Evolutionary conservation across 192 early-diverging fungal species (phyloP).

Genomic region (Backusella luteola): DNA sequence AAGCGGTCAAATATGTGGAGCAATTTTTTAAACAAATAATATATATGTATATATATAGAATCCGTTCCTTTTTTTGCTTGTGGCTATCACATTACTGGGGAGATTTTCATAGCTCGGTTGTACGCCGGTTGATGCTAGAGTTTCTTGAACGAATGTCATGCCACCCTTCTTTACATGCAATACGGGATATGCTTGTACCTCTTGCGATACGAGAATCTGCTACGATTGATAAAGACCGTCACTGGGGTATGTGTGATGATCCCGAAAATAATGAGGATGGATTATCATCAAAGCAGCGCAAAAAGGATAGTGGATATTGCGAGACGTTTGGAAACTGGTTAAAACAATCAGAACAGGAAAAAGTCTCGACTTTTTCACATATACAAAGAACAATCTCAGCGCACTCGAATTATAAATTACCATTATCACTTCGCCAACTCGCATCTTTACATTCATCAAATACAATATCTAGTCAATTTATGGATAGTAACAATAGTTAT

Average conservation of each 20-base stretch:
- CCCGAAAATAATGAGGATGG: not conserved
- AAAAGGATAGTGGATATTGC: constrained; percentile 30
- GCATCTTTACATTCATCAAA: not conserved
- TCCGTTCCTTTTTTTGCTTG: constrained; percentile 26
- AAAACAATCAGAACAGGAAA: not conserved
- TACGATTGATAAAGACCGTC: constrained; percentile 15
- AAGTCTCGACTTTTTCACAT: too few species aligned
- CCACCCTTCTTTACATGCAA: constrained; percentile 14
- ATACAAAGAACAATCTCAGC: not conserved
- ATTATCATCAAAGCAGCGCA: not conserved
- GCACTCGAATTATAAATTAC: not conserved
- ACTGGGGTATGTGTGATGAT: constrained; percentile 20
- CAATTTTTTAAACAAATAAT: not conserved
- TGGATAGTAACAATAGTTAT: not conserved
- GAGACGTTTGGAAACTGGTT: not conserved
- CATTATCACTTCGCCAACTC: constrained; percentile 4
- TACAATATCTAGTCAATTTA: not conserved
- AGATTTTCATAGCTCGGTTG: constrained; percentile 28
- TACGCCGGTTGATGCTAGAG: constrained; percentile 15
- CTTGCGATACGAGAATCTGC: constrained; percentile 25
- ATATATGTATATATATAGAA: constrained; percentile 16
- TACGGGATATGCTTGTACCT: constrained; percentile 26
- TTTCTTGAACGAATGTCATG: constrained; percentile 22
- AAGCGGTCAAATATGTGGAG: too few species aligned
- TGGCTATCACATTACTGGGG: constrained; percentile 40